Conservation (phyloP, 2,329 filamentous ascomycete genomes). For the Calonectria ilicicola region DNA sequence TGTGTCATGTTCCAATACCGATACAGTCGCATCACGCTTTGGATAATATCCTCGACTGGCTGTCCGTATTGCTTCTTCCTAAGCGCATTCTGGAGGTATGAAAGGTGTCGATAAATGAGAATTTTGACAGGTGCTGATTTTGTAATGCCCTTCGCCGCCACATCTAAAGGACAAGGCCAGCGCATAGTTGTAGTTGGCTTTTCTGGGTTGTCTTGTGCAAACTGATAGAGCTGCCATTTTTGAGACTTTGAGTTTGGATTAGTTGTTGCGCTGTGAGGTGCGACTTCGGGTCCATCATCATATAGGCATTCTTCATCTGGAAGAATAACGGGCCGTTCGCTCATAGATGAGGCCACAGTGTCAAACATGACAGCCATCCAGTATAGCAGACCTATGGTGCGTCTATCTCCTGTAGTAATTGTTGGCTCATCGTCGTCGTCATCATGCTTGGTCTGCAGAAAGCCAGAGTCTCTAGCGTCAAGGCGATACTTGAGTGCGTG, state of each 20-base stretch:
- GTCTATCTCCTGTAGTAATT: conserved; percentile 37
- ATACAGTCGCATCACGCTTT: conserved; percentile 60
- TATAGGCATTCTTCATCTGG: conserved; percentile 53
- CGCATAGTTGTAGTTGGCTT: conserved; percentile 37
- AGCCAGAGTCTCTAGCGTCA: conserved; percentile 34
- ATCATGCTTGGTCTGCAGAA: conserved; percentile 9
- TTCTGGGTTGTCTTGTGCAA: conserved; percentile 40
- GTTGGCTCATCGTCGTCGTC: neutral
- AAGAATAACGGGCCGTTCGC: conserved; percentile 48
- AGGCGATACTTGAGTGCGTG: conserved; percentile 37
- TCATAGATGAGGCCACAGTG: conserved; percentile 66
- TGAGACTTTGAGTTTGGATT: neutral
- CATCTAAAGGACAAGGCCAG: conserved; percentile 66
- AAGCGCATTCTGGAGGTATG: conserved; percentile 63
- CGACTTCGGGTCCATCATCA: conserved; percentile 30
- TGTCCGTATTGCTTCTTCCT: conserved; percentile 50
- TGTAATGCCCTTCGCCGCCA: conserved; percentile 60
- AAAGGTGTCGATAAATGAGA: conserved; percentile 65
- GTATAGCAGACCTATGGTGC: conserved; percentile 65
- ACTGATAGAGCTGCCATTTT: conserved; percentile 32
- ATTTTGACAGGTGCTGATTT: conserved; percentile 69
- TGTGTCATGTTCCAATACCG: conserved; percentile 66
- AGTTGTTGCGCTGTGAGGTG: neutral
- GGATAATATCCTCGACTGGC: conserved; percentile 60
- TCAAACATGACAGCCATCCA: conserved; percentile 72